Percentiles rank a stretch among this genome's conserved stretches.
Evolutionary conservation across 768 basidiomycete genomes (phyloP).

Genomic region (Cystobasidium onofrii): DNA sequence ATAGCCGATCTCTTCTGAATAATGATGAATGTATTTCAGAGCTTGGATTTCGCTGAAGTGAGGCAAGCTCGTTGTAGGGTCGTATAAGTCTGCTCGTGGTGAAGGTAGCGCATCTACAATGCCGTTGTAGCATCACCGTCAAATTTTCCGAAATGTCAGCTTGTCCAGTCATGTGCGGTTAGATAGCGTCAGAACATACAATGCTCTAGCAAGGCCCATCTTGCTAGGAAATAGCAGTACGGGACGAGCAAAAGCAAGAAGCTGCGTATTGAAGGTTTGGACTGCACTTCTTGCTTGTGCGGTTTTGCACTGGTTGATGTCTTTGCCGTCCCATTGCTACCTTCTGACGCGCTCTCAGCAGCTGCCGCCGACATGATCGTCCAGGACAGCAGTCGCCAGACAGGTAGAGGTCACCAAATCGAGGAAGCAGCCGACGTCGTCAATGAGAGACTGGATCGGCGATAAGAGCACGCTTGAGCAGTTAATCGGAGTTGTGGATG

Average conservation of each 20-base stretch:
- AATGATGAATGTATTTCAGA: slow-evolving; percentile 41
- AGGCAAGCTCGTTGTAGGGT: slow-evolving; percentile 22
- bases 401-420: no score
- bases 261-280: neutral
- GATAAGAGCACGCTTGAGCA: neutral
- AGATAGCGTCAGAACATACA: neutral
- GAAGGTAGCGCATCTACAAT: slow-evolving; percentile 14
- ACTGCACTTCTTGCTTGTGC: neutral
- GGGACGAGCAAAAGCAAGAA: slow-evolving; percentile 7
- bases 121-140: neutral
- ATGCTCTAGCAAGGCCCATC: neutral
- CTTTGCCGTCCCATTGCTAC: neutral
- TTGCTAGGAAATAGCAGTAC: neutral
- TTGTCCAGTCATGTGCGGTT: neutral
- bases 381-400: no score
- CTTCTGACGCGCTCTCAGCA: no score
- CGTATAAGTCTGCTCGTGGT: neutral
- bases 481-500: neutral
- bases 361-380: no score
- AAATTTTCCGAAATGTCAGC: neutral
- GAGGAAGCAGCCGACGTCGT: neutral
- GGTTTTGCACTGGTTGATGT: neutral
- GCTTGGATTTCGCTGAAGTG: slow-evolving; percentile 36
- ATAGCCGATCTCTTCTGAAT: slow-evolving; percentile 69
- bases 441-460: neutral